phyloP scores from a whole-genome alignment of 2,329 filamentous ascomycete genomes.

The Scytalidium sp. region DNA sequence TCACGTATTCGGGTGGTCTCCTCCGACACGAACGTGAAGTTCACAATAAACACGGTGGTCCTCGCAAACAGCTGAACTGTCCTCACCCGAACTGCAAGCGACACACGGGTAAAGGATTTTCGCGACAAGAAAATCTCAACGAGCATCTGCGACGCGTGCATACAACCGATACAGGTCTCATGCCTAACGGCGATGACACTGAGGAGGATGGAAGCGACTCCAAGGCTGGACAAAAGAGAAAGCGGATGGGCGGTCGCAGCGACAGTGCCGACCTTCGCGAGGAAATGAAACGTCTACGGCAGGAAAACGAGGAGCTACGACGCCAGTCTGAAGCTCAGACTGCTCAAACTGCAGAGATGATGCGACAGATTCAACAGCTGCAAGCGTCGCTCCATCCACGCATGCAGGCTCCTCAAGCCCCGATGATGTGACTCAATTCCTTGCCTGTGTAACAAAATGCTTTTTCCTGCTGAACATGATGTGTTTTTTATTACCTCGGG shows the following conservation, averaged over 20 bases:
- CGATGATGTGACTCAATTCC: conserved; percentile 5
- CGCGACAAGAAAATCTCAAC: conserved; percentile 88
- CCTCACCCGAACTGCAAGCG: conserved; percentile 86
- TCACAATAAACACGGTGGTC: conserved; percentile 83
- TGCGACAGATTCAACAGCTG: conserved; percentile 9
- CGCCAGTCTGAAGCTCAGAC: conserved; percentile 46
- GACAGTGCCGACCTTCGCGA: conserved; percentile 46
- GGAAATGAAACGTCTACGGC: conserved; percentile 64
- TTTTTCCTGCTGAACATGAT: background rate
- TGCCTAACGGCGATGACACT: conserved; percentile 22
- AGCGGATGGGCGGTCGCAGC: conserved; percentile 39
- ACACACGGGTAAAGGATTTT: conserved; percentile 84
- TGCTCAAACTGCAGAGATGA: conserved; percentile 12
- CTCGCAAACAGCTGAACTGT: conserved; percentile 84
- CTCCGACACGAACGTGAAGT: conserved; percentile 91
- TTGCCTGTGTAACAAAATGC: background rate
- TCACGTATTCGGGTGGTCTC: conserved; percentile 91
- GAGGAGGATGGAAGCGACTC: conserved; percentile 35
- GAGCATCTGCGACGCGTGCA: conserved; percentile 94
- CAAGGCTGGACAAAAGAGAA: conserved; percentile 38
- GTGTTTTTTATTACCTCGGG: background rate
- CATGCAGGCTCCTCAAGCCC: conserved; percentile 6
- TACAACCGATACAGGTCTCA: conserved; percentile 45
- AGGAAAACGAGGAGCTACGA: conserved; percentile 60
- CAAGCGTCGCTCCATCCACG: conserved; percentile 4